Base-by-base conservation (phyloP, 225 moss, liverwort and hornwort species). In the Rhytidiadelphus loreus region DNA sequence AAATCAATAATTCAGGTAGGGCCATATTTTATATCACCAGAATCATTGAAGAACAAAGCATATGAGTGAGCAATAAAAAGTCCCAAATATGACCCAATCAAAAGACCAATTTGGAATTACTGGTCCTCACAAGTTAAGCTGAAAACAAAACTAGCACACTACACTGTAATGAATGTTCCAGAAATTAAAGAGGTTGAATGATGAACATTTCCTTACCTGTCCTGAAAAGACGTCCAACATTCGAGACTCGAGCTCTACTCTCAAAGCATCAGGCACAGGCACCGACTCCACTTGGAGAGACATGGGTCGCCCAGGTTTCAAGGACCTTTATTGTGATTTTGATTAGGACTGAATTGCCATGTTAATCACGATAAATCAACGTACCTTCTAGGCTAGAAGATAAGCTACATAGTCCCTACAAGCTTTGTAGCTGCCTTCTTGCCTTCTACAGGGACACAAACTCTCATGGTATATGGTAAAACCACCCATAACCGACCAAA, bases 171-270 rank as follows among this genome's bases (percentile, higher is more conserved):
- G 41, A 12, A 80, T 41, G 58, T 80, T 58, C 19, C 41, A 41
- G 19, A 80, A 80, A 58, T 41, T 12, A 41, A 41, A 41, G 29
- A 28, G 18, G 19, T 41, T 39, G 37, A 30, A 64, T 39, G 53
- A 35, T 25, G 56, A n/a, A n/a, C n/a, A n/a, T 76, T 80, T 64
- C 28, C 62, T 72, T 84, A 95, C 96, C 93, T 96, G 96, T 80
- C 96, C 96, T 30, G 96, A 95, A 52, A 96, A 96, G 29, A 95
- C 95, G 43, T 95, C 90, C 65, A 96, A 86, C 94, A 96, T 91
- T 56, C 96, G 93, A 77, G 93, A 82, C 41, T 92, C 90, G 56
- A 96, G 94, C 61, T 92, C 90, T 11, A 64, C 46, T 80, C 76
- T 87, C 91, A 94, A 87, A 72, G 81, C 82, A 43, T 82, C 86